A percentile compares a stretch with the other conserved stretches of the same genome.
Evolutionary conservation across 805 yeast species (phyloP).

Genomic region (Candida sphagnicola): DNA sequence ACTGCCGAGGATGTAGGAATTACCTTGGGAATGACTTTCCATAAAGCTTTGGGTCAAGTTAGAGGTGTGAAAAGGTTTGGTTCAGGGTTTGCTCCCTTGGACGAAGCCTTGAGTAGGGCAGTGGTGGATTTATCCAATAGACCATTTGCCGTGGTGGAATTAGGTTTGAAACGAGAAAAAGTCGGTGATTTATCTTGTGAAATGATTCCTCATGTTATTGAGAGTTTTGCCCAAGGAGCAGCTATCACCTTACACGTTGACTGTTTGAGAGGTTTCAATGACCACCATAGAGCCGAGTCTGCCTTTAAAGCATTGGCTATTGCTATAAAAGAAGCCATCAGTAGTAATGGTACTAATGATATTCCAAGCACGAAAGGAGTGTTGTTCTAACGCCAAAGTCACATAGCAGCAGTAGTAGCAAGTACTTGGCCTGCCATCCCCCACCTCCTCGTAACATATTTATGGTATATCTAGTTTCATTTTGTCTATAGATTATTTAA

Average conservation of each 20-base stretch:
- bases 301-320: conserved; percentile 96
- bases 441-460: too few species aligned
- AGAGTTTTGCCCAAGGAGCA: conserved; percentile 91
- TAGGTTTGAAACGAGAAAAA: conserved; percentile 88
- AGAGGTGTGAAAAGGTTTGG: conserved; percentile 94
- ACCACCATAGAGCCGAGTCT: conserved; percentile 93
- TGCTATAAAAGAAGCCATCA: conserved; percentile 82
- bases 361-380: conserved; percentile 98
- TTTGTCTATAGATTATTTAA: neutral
- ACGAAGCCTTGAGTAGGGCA: conserved; percentile 92
- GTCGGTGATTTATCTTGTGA: conserved; percentile 90
- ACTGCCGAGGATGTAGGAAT: conserved; percentile 95
- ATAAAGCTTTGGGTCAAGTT: conserved; percentile 83
- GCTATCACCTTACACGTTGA: conserved; percentile 91
- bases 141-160: conserved; percentile 85
- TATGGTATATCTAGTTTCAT: too few species aligned
- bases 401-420: too few species aligned
- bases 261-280: conserved; percentile 88
- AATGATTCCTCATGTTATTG: conserved; percentile 97
- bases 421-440: too few species aligned
- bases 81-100: conserved; percentile 89
- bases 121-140: conserved; percentile 94
- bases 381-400: conserved; percentile 50
- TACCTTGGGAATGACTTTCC: conserved; percentile 85
- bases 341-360: conserved; percentile 81